phyloP scores from a whole-genome alignment of 192 early-diverging fungal species.

The Haplosporangium gracile region DNA sequence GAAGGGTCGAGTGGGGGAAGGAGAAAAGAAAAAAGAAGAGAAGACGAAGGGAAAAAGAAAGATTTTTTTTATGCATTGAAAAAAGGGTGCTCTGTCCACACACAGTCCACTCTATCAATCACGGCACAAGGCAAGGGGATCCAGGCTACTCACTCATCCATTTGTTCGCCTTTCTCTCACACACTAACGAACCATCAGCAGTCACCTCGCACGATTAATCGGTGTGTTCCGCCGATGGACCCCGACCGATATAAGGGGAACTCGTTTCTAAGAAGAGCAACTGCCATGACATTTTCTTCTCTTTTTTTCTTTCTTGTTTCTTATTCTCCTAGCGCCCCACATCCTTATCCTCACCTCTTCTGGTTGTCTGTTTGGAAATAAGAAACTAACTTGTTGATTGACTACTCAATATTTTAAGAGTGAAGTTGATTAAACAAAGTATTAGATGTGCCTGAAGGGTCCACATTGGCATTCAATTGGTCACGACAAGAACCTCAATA shows the following conservation, averaged over 20 bases:
- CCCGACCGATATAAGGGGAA: not conserved
- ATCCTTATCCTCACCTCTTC: not conserved
- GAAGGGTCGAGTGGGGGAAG: slow-evolving; percentile 15
- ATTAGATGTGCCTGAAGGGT: no score
- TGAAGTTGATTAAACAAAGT: no score
- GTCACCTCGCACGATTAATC: slow-evolving; percentile 19
- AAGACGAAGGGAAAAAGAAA: slow-evolving; percentile 1
- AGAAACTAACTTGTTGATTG: not conserved
- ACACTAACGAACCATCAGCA: slow-evolving; percentile 27
- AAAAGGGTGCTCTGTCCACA: not conserved
- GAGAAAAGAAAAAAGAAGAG: slow-evolving; percentile 11
- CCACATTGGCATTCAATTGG: no score
- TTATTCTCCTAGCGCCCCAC: not conserved
- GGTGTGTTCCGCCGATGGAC: slow-evolving; percentile 1
- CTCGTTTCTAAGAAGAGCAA: not conserved
- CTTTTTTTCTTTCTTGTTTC: not conserved
- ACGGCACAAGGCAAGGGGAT: not conserved
- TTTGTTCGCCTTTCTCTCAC: not conserved
- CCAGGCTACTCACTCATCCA: not conserved
- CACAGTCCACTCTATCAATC: not conserved
- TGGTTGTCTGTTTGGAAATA: not conserved
- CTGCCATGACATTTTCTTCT: not conserved
- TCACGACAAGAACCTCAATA: no score
- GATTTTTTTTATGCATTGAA: not conserved
- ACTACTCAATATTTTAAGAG: no score